Evolutionary conservation across 2,329 filamentous ascomycete genomes (phyloP), one percentile per base, ranked within the genome.

Genomic region (Clonostachys byssicola): DNA sequence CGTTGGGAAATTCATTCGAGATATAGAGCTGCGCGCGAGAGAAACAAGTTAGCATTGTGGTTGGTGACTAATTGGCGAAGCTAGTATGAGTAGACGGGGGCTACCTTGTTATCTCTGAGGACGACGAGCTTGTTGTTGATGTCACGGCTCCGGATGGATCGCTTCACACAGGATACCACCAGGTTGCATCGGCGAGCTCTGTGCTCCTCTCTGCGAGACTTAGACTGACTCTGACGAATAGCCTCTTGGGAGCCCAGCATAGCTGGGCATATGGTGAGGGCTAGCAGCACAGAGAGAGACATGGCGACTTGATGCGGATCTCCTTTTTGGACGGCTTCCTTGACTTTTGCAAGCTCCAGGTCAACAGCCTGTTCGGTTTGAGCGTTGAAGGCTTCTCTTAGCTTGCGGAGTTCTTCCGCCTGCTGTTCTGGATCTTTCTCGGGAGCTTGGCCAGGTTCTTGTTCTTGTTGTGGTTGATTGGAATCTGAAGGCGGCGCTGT

Each of bases 151-250:
- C 65, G 68, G 45, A 69, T 61, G 5, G 72, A 74, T 23, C 70
- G 70, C 58, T 74, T 75, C 41, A 68, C 64, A 45, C 71, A 74
- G 48, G 70, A 70, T 4, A 74, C 67, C 33, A 71, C 57, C 36
- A 76, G 64, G 47, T 75, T 74, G 52, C 73, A 73, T 51, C 73
- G 73, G 44, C 72, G 64, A 51, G 64, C 67, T 45, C 73, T 66
- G 52, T 75, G 73, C 49, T 75, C 73, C 51, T 75, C 71, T 40
- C 65, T 65, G 40, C 66, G 68, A 5, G 65, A 60, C 51, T 71
- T 72, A n/a, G 67, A 62, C 55, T 75, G 72, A 9, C 71, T 71
- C 36, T 72, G 66, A 40, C 70, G 62, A 48, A 76, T 73, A 14
- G 69, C 72, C 55, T 76, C 73, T 17, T 70, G 66, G 0, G 70